Evolutionary conservation across 768 basidiomycete species (phyloP), one percentile per base, ranked within the genome.

Genomic region (Tricholoma saponaceum): DNA sequence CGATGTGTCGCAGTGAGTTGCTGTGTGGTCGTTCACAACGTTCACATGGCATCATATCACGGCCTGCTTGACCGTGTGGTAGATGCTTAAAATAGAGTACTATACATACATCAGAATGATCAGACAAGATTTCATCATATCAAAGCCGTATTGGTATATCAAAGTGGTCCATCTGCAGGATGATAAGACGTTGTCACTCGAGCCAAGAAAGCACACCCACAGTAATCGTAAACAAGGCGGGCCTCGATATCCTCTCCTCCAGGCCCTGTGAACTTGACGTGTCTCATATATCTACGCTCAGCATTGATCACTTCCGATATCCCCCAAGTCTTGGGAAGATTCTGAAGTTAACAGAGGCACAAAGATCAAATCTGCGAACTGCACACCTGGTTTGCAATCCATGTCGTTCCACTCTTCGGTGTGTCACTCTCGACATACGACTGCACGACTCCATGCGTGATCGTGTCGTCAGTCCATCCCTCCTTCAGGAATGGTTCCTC

Each of bases 171-270:
- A 23, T 30, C 54, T 55, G 26, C 32, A 35, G 12, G 16, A 33
- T 47, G 26, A 23, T 49, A 9, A 23, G 44, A 18, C 4, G n/a
- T 35, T n/a, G n/a, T 9, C 35, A 25, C 20, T 23, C 1, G 9
- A 26, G 35, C 8, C 56, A 23, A 14, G 7, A 41, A 32, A 5
- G 3, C 39, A 13, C 20, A 72, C 86, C 69, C 53, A 89, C 87
- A 56, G 60, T 89, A 89, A 64, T 90, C 86, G 59, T 89, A 91
- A 18, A 86, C 75, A 35, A 90, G 66, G 41, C 76, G 79, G 9
- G 76, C 73, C 56, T 81, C 73, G 51, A 89, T 82, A 33, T 82
- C 80, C 62, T 86, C 79, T 9, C 74, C 82, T 30, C 74, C 65
- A 4, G 86, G 80, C 0, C 86, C 86, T 5, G 79, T 83, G 69